These are phyloP conservation scores for Yarrowia sp. DNA, from an alignment of 805 yeast species.

Conservation along the genomic window DNA sequence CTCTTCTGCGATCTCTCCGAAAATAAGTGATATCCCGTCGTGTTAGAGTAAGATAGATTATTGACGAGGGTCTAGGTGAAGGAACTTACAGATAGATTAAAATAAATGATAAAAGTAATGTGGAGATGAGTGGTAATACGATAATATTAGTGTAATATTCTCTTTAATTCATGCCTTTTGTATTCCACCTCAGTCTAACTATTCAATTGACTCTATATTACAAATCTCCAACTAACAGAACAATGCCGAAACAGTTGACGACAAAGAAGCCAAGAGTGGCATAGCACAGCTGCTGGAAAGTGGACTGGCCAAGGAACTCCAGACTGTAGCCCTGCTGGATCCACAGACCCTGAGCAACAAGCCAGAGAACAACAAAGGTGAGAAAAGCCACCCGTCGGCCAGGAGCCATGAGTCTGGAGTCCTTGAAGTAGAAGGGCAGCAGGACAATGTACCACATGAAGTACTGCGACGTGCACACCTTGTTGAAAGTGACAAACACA, in stretches of 20 bases:
- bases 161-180: too few relatives aligned
- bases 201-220: neutral
- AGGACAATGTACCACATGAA: conserved; percentile 93
- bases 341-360: conserved; percentile 77
- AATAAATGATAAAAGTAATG: neutral
- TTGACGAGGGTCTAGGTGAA: conserved; percentile 3
- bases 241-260: conserved; percentile 66
- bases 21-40: conserved; percentile 19
- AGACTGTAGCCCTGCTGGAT: conserved; percentile 74
- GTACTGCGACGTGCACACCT: conserved; percentile 92
- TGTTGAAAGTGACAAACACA: conserved; percentile 77
- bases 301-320: conserved; percentile 77
- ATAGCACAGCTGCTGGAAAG: conserved; percentile 65
- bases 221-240: conserved; percentile 60
- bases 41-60: conserved; percentile 30
- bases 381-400: conserved; percentile 41
- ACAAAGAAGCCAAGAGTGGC: conserved; percentile 66
- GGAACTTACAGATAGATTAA: conserved; percentile 6
- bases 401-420: conserved; percentile 46
- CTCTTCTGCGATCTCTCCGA: conserved; percentile 49
- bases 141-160: too few relatives aligned
- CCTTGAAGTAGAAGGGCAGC: conserved; percentile 72
- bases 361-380: conserved; percentile 64
- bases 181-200: too few relatives aligned
- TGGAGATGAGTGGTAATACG: too few relatives aligned